Base-by-base conservation (phyloP, 768 basidiomycete species). In the Rhizopogon vesiculosus region DNA sequence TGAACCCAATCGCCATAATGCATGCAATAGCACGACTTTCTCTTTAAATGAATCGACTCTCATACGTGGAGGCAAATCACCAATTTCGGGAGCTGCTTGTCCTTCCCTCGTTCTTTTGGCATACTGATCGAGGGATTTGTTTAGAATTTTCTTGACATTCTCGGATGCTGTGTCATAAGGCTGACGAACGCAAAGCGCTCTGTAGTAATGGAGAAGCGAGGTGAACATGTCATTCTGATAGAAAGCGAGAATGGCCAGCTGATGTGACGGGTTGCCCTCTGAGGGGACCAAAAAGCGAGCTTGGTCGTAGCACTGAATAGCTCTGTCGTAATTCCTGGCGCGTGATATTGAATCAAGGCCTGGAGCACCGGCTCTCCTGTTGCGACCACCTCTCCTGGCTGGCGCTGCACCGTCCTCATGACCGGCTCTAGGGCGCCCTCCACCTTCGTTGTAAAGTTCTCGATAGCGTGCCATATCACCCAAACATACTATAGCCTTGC, bases 381-480 rank as follows among this genome's bases (percentile, higher is more conserved):
- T 75, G 45, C 78, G 75, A 15, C 75, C 72, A 56, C 72, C 79
- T 58, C 74, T 73, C 62, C 65, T 62, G 55, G 72, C 54, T 41
- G 68, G 61, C 0, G 39, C 64, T n/a, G 71, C 64, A 1, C 77
- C 76, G 40, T 86, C 85, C 60, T 90, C 86, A 41, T 86, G 85
- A 16, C 87, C 86, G 0, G 82, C 86, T 61, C 76, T 81, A 16
- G 85, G 78, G 51, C 86, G 77, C 22, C 86, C 79, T 29, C 82
- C 79, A 49, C 78, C 71, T 59, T 93, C 91, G 63, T 85, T 89
- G 64, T 96, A 97, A 42, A 89, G 83, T 63, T 98, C 95, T 55
- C 87, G 80, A 72, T 99, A 99, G 42, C 97, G 81, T 56, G 93
- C 91, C 46, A 99, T 86, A 65, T 99, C 97, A 10, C 97, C 97